Percentiles rank a stretch among this genome's conserved stretches.
These are phyloP conservation scores for Paramecium caudatum DNA, from an alignment of 73 alveolate species.

Conservation along the genomic window DNA sequence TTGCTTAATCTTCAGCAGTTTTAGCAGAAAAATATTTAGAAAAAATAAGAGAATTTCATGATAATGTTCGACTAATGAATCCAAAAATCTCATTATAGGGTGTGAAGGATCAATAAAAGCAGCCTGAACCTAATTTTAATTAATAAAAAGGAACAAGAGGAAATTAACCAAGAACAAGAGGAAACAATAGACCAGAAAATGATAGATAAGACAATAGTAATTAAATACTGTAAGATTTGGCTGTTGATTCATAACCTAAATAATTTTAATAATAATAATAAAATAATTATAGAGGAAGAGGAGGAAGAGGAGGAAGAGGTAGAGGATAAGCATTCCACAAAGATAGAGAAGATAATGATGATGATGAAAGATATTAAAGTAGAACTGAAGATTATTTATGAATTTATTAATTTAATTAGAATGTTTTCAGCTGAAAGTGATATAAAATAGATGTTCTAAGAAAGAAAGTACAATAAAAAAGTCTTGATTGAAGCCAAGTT, in stretches of 20 bases:
- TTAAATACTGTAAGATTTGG: no score
- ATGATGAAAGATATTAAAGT: constrained; percentile 4
- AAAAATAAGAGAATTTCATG: constrained; percentile 12
- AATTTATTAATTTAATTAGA: no score
- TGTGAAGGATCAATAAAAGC: neutral
- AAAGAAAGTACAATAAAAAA: no score
- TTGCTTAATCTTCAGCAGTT: neutral
- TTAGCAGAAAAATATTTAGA: neutral
- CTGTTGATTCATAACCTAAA: no score
- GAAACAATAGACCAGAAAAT: neutral
- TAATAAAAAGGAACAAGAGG: neutral
- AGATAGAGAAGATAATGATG: constrained; percentile 42
- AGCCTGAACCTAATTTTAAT: neutral
- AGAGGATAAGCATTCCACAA: constrained; percentile 30
- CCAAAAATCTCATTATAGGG: neutral
- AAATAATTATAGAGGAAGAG: neutral
- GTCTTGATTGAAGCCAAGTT: neutral
- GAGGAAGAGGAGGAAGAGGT: neutral
- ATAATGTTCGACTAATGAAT: neutral
- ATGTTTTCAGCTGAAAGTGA: no score
- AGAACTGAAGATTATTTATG: constrained; percentile 23
- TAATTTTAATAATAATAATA: neutral
- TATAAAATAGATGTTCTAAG: no score
- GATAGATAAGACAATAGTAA: neutral
- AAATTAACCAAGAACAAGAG: neutral